Percentiles rank a stretch among this genome's conserved stretches.
phyloP scores from a whole-genome alignment of 2,329 filamentous ascomycete genomes.

The Pseudonectria foliicola region DNA sequence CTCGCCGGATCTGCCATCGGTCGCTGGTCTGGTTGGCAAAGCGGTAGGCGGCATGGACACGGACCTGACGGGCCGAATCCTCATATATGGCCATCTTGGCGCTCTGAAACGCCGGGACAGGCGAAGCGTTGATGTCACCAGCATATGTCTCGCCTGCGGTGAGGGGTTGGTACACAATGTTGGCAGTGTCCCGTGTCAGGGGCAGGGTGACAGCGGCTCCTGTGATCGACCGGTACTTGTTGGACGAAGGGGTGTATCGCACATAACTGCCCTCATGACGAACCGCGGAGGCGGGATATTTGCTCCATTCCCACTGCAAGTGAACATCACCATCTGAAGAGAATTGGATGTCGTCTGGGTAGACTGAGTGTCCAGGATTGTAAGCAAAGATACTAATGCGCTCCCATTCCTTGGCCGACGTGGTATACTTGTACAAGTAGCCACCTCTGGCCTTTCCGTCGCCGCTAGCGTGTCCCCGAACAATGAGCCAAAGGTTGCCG shows the following conservation, averaged over 20 bases:
- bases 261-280: constrained; percentile 21
- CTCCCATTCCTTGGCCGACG: constrained; percentile 7
- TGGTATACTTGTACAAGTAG: constrained; percentile 11
- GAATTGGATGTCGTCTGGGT: constrained; percentile 20
- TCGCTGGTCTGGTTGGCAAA: constrained; percentile 11
- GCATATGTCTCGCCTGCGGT: constrained; percentile 16
- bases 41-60: constrained; percentile 11
- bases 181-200: constrained; percentile 7
- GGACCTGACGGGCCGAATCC: constrained; percentile 7
- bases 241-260: constrained; percentile 16
- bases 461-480: constrained; percentile 9
- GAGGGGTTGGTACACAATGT: constrained; percentile 12
- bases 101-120: constrained; percentile 13
- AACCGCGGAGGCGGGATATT: constrained; percentile 18
- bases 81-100: constrained; percentile 16
- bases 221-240: constrained; percentile 10
- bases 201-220: constrained; percentile 5
- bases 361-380: constrained; percentile 16
- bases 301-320: constrained; percentile 22
- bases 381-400: constrained; percentile 14
- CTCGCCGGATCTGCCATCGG: constrained; percentile 13
- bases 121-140: constrained; percentile 10
- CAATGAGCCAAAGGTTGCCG: constrained; percentile 12
- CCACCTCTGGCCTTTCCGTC: constrained; percentile 8
- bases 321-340: constrained; percentile 20